Conservation (phyloP, 192 early-diverging fungal species). For the Anaeromyces robustus region DNA sequence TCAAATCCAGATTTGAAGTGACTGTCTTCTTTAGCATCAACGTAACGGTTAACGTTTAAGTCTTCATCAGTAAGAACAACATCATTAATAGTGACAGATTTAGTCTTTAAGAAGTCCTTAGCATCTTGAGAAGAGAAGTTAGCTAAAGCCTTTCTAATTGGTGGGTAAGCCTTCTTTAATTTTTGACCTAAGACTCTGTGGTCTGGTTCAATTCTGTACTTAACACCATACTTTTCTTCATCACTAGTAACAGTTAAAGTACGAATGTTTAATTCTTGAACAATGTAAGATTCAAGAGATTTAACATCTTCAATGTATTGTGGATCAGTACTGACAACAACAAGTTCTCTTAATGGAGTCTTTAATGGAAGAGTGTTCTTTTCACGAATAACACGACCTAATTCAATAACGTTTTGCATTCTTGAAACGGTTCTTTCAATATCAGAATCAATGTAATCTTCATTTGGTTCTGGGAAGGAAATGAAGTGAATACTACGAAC, state of each 20-base stretch:
- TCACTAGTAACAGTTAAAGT: slow-evolving; percentile 74
- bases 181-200: slow-evolving; percentile 74
- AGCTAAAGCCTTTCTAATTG: slow-evolving; percentile 72
- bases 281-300: slow-evolving; percentile 71
- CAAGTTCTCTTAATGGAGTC: slow-evolving; percentile 80
- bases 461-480: slow-evolving; percentile 77
- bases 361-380: slow-evolving; percentile 84
- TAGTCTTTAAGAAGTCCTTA: slow-evolving; percentile 56
- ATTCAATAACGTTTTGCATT: slow-evolving; percentile 94
- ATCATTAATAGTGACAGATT: slow-evolving; percentile 60
- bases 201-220: slow-evolving; percentile 84
- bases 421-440: slow-evolving; percentile 88
- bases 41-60: slow-evolving; percentile 64
- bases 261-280: slow-evolving; percentile 85
- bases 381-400: slow-evolving; percentile 81
- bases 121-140: slow-evolving; percentile 56
- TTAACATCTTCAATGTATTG: slow-evolving; percentile 79
- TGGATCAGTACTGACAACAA: slow-evolving; percentile 74
- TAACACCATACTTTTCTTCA: slow-evolving; percentile 80
- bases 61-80: slow-evolving; percentile 66
- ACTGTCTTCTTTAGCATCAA: slow-evolving; percentile 45
- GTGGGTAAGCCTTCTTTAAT: slow-evolving; percentile 74
- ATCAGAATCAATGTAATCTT: slow-evolving; percentile 88
- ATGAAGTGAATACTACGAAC: slow-evolving; percentile 87
- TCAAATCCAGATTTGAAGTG: slow-evolving; percentile 64